Evolutionary conservation across 305 asterid species (phyloP), one percentile per base, ranked within the genome.

Genomic region (Euphrasia arctica): DNA sequence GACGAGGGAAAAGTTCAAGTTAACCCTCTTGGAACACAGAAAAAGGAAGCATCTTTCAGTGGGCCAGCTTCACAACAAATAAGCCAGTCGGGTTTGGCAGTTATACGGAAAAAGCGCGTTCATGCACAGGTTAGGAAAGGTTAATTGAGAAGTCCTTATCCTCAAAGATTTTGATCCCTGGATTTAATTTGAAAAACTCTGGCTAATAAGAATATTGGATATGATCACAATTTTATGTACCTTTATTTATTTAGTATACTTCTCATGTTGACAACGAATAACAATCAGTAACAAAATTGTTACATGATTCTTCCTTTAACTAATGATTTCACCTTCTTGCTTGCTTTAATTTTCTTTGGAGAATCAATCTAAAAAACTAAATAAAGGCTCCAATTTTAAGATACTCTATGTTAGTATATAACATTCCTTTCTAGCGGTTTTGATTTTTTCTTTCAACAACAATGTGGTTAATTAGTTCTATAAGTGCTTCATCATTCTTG

Each of bases 101-200:
- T 89, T 32, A 76, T 74, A 56, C 79, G 92, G 62, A 89, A 89
- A 75, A 86, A 84, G 73, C 89, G 95, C 12, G 79, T 89, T 42
- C 91, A 82, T 75, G 83, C 87, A 60, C 96, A 89, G 96, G 96
- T 89, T 77, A 66, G 82, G 36, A 54, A 71, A 27, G 41, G 45
- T 54, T 51, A 14, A 15, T 65, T 45, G 47, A 29, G 29, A 58
- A 64, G 64, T 68, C 41, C 42, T 32, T 60, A 62, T 63, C 58
- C 60, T 32, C 55, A 27, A 32, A 42, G 48, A 50, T 43, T 52
- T 14, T 31, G 57, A 36, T 32, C 60, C 64, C 41, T 63, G 69
- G 54, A 56, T 49, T 52, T 28, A 4, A 62, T 60, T 63, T 67
- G 14, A 14, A 56, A 42, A 48, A n/a, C 51, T 49, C n/a, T 50